These are phyloP conservation scores for Wallemia mellicola DNA, from an alignment of 1,284 basidiomycete species.

Conservation along the genomic window DNA sequence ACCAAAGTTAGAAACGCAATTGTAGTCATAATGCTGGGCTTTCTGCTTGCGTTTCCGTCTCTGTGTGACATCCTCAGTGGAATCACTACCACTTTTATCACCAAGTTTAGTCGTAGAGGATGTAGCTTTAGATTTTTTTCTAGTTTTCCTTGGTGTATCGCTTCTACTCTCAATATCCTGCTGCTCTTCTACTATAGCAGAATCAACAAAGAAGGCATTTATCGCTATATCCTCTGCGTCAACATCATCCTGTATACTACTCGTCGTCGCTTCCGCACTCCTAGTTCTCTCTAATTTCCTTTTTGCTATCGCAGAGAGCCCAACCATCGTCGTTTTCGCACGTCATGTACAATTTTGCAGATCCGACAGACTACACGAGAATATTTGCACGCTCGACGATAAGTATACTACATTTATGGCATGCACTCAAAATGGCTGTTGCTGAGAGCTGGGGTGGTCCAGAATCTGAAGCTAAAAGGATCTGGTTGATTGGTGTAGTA, in stretches of 20 bases:
- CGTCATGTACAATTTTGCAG: not conserved
- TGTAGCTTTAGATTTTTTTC: not conserved
- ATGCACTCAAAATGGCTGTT: constrained; percentile 50
- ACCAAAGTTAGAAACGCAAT: not conserved
- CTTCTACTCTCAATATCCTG: not conserved
- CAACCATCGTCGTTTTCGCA: not conserved
- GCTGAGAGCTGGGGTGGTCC: constrained; percentile 54
- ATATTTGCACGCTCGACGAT: constrained; percentile 57
- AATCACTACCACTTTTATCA: not conserved
- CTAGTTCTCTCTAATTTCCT: not conserved
- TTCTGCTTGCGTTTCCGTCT: not conserved
- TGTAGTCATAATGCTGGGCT: not conserved
- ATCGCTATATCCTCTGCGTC: not conserved
- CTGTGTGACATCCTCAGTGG: not conserved
- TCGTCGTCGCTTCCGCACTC: not conserved
- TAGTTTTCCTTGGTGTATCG: not conserved
- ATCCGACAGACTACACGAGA: constrained; percentile 10
- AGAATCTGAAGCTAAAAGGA: constrained; percentile 35
- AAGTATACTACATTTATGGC: constrained; percentile 47
- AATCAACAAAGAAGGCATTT: not conserved
- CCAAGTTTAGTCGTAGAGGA: not conserved
- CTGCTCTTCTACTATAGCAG: not conserved
- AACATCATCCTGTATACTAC: not conserved
- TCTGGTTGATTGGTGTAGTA: constrained; percentile 47
- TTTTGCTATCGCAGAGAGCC: not conserved